Evolutionary conservation across 495 filamentous ascomycete genomes (phyloP).

Genomic region (Pseudevernia furfuracea): DNA sequence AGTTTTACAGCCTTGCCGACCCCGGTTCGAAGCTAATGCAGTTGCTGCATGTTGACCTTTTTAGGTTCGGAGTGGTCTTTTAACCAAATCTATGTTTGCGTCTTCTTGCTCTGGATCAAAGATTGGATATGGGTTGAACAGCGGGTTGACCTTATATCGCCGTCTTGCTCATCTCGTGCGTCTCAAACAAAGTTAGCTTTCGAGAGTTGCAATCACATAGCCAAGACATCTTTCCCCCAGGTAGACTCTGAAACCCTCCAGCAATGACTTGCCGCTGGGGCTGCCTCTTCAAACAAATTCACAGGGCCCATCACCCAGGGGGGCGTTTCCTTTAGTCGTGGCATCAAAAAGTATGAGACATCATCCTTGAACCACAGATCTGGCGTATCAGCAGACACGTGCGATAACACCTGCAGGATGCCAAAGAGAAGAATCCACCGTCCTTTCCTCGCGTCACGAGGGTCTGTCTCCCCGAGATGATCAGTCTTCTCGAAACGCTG

Average conservation of each 20-base stretch:
- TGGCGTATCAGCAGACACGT: conserved; percentile 54
- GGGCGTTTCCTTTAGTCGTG: conserved; percentile 44
- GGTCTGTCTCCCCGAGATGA: conserved; percentile 37
- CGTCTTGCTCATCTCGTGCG: too few relatives aligned
- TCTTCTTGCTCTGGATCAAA: neutral
- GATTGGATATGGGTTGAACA: too few relatives aligned
- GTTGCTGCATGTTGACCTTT: neutral
- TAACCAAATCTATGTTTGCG: neutral
- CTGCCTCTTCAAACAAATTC: conserved; percentile 21
- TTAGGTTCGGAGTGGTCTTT: neutral
- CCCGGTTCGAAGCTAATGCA: neutral
- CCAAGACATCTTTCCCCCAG: neutral
- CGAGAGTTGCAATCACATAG: neutral
- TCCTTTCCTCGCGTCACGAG: conserved; percentile 49
- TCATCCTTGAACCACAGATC: conserved; percentile 47
- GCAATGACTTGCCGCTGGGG: neutral
- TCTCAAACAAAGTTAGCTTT: too few relatives aligned
- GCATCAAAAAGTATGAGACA: conserved; percentile 55
- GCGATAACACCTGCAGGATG: conserved; percentile 57
- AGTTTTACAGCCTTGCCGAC: neutral
- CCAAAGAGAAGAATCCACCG: conserved; percentile 67
- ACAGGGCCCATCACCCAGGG: conserved; percentile 43
- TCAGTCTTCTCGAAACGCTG: conserved; percentile 53
- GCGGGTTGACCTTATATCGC: too few relatives aligned
- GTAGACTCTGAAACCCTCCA: neutral